These are phyloP conservation scores for Phytophthora tentaculata DNA, from an alignment of 352 stramenopile genomes.

Conservation along the genomic window DNA sequence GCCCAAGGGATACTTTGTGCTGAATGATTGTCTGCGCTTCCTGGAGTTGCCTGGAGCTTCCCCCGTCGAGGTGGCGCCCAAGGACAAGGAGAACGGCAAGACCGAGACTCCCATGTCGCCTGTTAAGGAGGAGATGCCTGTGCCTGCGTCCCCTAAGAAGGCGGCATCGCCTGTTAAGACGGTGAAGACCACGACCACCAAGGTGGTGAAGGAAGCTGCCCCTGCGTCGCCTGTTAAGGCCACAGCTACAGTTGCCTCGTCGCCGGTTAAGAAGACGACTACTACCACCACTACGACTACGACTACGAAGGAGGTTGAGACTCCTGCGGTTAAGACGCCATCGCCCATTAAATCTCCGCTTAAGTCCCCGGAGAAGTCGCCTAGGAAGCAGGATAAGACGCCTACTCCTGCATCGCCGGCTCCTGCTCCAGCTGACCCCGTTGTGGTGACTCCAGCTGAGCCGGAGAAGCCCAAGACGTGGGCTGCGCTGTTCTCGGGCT, in stretches of 20 bases:
- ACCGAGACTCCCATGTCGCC: slow-evolving; percentile 8
- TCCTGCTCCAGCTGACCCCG: slow-evolving; percentile 28
- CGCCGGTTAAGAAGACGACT: slow-evolving; percentile 44
- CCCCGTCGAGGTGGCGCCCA: slow-evolving; percentile 21
- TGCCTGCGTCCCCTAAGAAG: slow-evolving; percentile 42
- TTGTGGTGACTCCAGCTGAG: slow-evolving; percentile 29
- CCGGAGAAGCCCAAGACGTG: slow-evolving; percentile 46
- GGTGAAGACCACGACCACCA: slow-evolving; percentile 25
- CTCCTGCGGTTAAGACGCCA: slow-evolving; percentile 18
- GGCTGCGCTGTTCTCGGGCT: slow-evolving; percentile 35
- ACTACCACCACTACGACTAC: neutral
- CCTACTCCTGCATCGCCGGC: slow-evolving; percentile 29
- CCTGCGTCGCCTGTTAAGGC: slow-evolving; percentile 36
- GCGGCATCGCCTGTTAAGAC: slow-evolving; percentile 29
- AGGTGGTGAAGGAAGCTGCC: slow-evolving; percentile 27
- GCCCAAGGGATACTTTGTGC: slow-evolving; percentile 88
- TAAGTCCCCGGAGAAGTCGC: slow-evolving; percentile 17
- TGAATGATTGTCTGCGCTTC: slow-evolving; percentile 90
- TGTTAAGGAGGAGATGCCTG: slow-evolving; percentile 32
- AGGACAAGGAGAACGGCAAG: slow-evolving; percentile 19
- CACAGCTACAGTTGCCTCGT: slow-evolving; percentile 39
- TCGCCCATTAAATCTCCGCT: slow-evolving; percentile 24
- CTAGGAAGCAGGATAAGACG: slow-evolving; percentile 45
- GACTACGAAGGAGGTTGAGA: slow-evolving; percentile 5
- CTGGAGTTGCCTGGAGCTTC: slow-evolving; percentile 57